Percentiles rank a stretch among this genome's conserved stretches.
These are phyloP conservation scores for Fusarium dimerum DNA, from an alignment of 2,329 filamentous ascomycete genomes.

Conservation along the genomic window DNA sequence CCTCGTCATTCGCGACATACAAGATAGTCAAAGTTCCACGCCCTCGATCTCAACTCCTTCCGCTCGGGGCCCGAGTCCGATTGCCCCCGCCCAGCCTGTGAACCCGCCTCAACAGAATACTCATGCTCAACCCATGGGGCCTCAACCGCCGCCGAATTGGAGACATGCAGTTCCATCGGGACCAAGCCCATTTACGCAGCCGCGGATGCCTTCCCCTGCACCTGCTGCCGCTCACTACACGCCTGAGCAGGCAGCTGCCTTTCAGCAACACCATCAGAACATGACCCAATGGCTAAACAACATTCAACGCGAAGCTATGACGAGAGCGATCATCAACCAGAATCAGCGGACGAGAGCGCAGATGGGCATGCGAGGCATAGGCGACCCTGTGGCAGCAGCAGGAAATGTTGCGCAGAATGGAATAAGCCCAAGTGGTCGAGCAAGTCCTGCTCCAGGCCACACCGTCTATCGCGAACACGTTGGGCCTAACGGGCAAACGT, in stretches of 20 bases:
- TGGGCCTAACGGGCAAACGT: slow-evolving; percentile 36
- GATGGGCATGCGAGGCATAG: slow-evolving; percentile 42
- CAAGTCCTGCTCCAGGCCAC: slow-evolving; percentile 34
- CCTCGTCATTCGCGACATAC: slow-evolving; percentile 49
- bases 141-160: slow-evolving; percentile 32
- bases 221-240: slow-evolving; percentile 23
- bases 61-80: slow-evolving; percentile 31
- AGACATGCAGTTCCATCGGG: slow-evolving; percentile 32
- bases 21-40: slow-evolving; percentile 32
- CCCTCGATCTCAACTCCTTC: slow-evolving; percentile 22
- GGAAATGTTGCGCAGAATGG: slow-evolving; percentile 23
- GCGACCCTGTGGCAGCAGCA: slow-evolving; percentile 30
- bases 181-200: slow-evolving; percentile 29
- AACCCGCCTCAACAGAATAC: slow-evolving; percentile 23
- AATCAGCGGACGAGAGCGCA: slow-evolving; percentile 45
- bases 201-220: slow-evolving; percentile 35
- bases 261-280: slow-evolving; percentile 43
- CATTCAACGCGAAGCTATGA: slow-evolving; percentile 48
- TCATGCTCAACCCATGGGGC: slow-evolving; percentile 25
- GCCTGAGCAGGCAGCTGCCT: slow-evolving; percentile 32
- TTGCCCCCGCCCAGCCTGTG: slow-evolving; percentile 21
- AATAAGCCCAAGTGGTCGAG: slow-evolving; percentile 30
- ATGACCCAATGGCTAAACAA: slow-evolving; percentile 49
- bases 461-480: slow-evolving; percentile 36
- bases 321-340: slow-evolving; percentile 41